phyloP scores from a whole-genome alignment of 2,329 filamentous ascomycete species.

The Aureobasidium zeae region DNA sequence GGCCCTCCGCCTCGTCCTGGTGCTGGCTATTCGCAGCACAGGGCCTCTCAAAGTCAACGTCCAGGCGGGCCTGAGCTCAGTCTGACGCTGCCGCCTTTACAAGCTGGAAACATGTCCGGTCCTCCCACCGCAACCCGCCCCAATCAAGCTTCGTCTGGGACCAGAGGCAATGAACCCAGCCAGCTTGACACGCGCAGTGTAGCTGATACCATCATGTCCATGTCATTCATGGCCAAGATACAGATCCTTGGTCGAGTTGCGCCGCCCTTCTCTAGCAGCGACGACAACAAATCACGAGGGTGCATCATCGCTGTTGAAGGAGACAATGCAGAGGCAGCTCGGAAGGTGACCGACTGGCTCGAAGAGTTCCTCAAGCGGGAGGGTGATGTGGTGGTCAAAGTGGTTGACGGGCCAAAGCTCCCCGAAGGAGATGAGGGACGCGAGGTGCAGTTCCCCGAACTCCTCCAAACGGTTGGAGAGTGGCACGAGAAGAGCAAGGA shows the following conservation, averaged over 20 bases:
- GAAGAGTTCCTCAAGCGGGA: constrained; percentile 44
- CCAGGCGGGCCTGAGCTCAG: constrained; percentile 11
- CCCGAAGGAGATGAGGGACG: constrained; percentile 29
- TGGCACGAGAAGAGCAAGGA: constrained; percentile 71
- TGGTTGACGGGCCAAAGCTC: constrained; percentile 41
- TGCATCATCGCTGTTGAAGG: constrained; percentile 79
- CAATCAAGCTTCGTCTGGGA: neutral
- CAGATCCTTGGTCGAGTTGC: constrained; percentile 67
- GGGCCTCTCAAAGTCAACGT: constrained; percentile 24
- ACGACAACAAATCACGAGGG: constrained; percentile 44
- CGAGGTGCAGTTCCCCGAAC: constrained; percentile 40
- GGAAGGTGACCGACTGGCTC: constrained; percentile 57
- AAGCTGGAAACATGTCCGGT: constrained; percentile 28
- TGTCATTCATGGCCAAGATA: constrained; percentile 67
- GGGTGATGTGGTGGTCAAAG: constrained; percentile 41
- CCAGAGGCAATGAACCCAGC: constrained; percentile 20
- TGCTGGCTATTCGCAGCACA: constrained; percentile 28
- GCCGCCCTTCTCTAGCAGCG: constrained; percentile 48
- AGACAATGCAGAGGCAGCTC: constrained; percentile 52
- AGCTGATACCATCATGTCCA: constrained; percentile 60
- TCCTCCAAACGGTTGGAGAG: constrained; percentile 56
- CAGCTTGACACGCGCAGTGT: constrained; percentile 46
- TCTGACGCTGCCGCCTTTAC: constrained; percentile 45
- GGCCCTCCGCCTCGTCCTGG: constrained; percentile 46
- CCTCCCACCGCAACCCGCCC: neutral